A percentile compares a stretch with the other conserved stretches of the same genome.
Evolutionary conservation across 352 stramenopile species (phyloP).

Genomic region (Phytophthora macrochlamydospora): DNA sequence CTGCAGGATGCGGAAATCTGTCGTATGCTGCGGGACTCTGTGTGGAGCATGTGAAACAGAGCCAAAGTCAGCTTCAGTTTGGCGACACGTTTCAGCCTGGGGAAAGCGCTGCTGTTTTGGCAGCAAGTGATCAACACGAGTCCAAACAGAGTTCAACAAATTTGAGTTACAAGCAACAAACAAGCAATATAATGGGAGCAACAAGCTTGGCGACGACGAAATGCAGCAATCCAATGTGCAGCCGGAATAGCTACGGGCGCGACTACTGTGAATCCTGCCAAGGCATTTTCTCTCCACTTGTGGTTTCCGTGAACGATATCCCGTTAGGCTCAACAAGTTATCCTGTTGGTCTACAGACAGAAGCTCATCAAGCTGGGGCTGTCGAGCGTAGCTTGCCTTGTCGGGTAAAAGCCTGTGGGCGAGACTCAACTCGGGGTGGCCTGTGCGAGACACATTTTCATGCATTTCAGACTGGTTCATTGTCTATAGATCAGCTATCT

Average conservation of each 20-base stretch:
- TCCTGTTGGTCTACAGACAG: slow-evolving; percentile 9
- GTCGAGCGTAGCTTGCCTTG: slow-evolving; percentile 34
- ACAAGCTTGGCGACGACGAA: slow-evolving; percentile 19
- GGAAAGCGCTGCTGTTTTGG: slow-evolving; percentile 6
- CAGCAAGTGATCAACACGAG: slow-evolving; percentile 28
- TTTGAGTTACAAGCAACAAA: slow-evolving; percentile 27
- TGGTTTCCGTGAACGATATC: slow-evolving; percentile 46
- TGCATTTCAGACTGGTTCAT: slow-evolving; percentile 47
- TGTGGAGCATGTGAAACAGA: slow-evolving; percentile 52
- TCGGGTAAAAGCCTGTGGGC: slow-evolving; percentile 46
- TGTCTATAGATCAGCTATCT: slow-evolving; percentile 70
- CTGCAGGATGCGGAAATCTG: slow-evolving; percentile 45
- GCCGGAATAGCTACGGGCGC: slow-evolving; percentile 51
- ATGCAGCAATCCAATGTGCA: slow-evolving; percentile 68
- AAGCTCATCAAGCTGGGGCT: slow-evolving; percentile 17
- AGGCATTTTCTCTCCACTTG: slow-evolving; percentile 59
- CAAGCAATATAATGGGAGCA: slow-evolving; percentile 12
- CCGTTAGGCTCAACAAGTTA: slow-evolving; percentile 16
- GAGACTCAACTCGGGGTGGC: slow-evolving; percentile 32
- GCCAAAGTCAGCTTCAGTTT: slow-evolving; percentile 17
- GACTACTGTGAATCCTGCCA: slow-evolving; percentile 72
- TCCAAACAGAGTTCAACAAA: slow-evolving; percentile 32
- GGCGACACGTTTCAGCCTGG: slow-evolving; percentile 16
- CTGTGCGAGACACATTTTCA: slow-evolving; percentile 57
- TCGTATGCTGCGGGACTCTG: slow-evolving; percentile 59